Evolutionary conservation across 371 early-diverging fungal species (phyloP), one percentile per base, ranked within the genome.

Genomic region (Sporodiniella umbellata): DNA sequence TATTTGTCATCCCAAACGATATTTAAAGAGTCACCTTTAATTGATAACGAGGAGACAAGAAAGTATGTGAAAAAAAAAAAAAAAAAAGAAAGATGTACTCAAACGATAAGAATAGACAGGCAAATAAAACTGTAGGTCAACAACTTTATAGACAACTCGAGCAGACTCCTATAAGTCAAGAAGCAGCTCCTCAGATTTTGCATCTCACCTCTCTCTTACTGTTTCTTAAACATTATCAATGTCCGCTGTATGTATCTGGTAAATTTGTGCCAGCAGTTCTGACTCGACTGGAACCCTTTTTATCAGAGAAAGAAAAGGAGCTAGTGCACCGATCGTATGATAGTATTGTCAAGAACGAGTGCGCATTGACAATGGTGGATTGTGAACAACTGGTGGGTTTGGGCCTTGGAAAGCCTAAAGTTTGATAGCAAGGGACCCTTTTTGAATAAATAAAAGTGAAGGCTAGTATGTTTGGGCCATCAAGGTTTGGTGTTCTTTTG

Each of bases 241-340:
- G 39, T 2, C 61, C 61, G 1, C 47, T 60, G 8, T 60, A 60
- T 40, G 61, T 60, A 11, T 48, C 56, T 18, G 61, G 61, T 14
- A 60, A 60, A 39, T 60, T 55, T 52, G 61, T 60, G 3, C 61
- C 61, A 5, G 33, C 35, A 0, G 52, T 60, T n/a, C 18, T 60
- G 12, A 18, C 26, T 3, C 40, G 55, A 38, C 33, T 54, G 15
- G 51, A 42, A 7, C 39, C 47, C 3, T 19, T 8, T 18, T 15
- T 56, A 3, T 17, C 23, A 2, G 14, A 35, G 11, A 18, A 60
- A 4, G 25, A 51, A 21, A 46, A 49, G 17, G 14, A 22, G 1
- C 25, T 58, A 8, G 30, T 58, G 8, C 18, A 48, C 10, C 30
- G 1, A 1, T 43, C 40, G 1, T 53, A 58, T 24, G 3, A 40